Conservation (phyloP, 2,329 filamentous ascomycete genomes). For the Botrytis aclada region DNA sequence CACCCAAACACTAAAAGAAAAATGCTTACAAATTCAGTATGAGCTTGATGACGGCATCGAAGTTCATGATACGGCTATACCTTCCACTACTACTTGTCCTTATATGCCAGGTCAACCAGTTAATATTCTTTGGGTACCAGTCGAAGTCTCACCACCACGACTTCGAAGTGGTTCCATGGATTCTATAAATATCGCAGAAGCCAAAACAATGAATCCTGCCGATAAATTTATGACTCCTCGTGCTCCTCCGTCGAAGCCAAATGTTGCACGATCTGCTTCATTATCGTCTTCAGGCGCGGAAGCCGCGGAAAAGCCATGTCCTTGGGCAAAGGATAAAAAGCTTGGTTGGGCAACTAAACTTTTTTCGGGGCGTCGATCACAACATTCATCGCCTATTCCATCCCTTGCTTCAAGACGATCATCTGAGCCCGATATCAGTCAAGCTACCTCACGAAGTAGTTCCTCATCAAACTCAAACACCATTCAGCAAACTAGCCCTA, state of each 20-base stretch:
- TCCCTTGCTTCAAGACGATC: background rate
- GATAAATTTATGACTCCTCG: slow-evolving; percentile 73
- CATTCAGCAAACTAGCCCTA: slow-evolving; percentile 3
- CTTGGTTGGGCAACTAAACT: slow-evolving; percentile 19
- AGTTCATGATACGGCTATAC: slow-evolving; percentile 67
- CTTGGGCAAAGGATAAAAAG: slow-evolving; percentile 20
- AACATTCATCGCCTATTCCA: slow-evolving; percentile 39
- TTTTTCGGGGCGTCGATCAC: slow-evolving; percentile 13
- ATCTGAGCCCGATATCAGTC: slow-evolving; percentile 6
- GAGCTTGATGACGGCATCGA: slow-evolving; percentile 76
- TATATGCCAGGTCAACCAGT: slow-evolving; percentile 83
- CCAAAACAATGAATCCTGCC: slow-evolving; percentile 73
- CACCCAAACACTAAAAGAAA: slow-evolving; percentile 33
- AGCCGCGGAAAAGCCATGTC: background rate
- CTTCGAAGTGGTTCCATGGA: slow-evolving; percentile 64
- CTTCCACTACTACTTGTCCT: slow-evolving; percentile 76
- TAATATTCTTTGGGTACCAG: slow-evolving; percentile 79
- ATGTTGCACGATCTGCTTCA: slow-evolving; percentile 37
- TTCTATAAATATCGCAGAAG: slow-evolving; percentile 55
- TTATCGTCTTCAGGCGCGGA: background rate
- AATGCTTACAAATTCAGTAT: slow-evolving; percentile 56
- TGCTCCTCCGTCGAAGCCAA: slow-evolving; percentile 51
- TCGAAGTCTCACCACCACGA: slow-evolving; percentile 57
- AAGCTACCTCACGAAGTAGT: slow-evolving; percentile 21
- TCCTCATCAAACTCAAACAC: background rate